phyloP scores from a whole-genome alignment of 345 rosid genomes.

The Odontarrhena argentea region DNA sequence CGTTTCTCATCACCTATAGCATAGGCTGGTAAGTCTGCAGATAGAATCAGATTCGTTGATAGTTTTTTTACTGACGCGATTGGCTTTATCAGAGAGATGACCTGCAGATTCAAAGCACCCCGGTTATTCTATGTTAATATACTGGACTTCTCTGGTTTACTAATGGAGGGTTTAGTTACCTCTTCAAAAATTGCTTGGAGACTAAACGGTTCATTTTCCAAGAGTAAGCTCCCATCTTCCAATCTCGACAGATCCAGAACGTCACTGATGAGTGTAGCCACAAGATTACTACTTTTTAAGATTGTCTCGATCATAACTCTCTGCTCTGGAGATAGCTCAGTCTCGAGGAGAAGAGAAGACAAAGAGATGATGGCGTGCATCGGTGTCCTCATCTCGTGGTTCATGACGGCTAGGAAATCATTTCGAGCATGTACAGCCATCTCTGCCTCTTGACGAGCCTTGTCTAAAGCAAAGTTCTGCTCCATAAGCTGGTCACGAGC shows the following conservation, averaged over 20 bases:
- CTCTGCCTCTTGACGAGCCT: conserved; percentile 92
- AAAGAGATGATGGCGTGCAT: conserved; percentile 87
- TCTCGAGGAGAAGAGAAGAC: conserved; percentile 87
- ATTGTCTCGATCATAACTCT: conserved; percentile 87
- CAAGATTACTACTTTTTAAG: conserved; percentile 87
- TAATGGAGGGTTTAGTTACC: conserved; percentile 43
- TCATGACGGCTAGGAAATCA: conserved; percentile 95
- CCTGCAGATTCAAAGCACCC: conserved; percentile 45
- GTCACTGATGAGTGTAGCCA: conserved; percentile 82
- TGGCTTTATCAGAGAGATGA: conserved; percentile 71
- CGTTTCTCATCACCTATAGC: conserved; percentile 92
- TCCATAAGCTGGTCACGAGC: conserved; percentile 85
- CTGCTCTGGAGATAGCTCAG: conserved; percentile 75
- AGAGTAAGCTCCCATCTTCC: conserved; percentile 87
- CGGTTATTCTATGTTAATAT: conserved; percentile 7
- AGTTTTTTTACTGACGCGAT: conserved; percentile 80
- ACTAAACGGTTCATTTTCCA: conserved; percentile 62
- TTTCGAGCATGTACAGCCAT: conserved; percentile 86
- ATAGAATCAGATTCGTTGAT: conserved; percentile 55
- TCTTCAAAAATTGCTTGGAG: conserved; percentile 70
- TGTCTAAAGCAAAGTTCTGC: conserved; percentile 76
- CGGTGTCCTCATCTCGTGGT: conserved; percentile 97
- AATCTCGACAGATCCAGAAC: conserved; percentile 90
- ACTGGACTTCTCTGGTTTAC: neutral
- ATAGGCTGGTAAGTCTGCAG: conserved; percentile 76